Percentiles rank a stretch among this genome's conserved stretches.
Conservation (phyloP, 768 basidiomycete genomes). For the Imleria badia region DNA sequence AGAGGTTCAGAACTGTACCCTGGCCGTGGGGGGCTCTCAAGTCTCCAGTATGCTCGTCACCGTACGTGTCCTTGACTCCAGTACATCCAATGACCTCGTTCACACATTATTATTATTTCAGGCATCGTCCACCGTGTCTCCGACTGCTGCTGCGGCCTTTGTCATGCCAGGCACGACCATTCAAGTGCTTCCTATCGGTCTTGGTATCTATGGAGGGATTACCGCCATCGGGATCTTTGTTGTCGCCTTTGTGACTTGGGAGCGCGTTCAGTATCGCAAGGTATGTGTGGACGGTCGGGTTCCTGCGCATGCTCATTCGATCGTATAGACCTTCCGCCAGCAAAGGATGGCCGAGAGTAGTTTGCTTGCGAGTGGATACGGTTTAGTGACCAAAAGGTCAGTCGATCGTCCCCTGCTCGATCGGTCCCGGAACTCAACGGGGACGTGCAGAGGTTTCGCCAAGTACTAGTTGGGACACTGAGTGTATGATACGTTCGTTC, state of each 20-base stretch:
- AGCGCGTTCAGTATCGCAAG: constrained; percentile 85
- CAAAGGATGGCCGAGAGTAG: constrained; percentile 69
- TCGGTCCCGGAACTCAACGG: not conserved
- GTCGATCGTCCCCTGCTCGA: not conserved
- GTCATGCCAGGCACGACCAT: constrained; percentile 70
- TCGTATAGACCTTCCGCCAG: constrained; percentile 65
- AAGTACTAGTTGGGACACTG: not conserved
- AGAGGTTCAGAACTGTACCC: constrained; percentile 54
- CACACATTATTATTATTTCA: not conserved
- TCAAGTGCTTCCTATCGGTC: constrained; percentile 77
- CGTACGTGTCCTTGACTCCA: constrained; percentile 1
- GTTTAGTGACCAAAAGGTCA: constrained; percentile 42
- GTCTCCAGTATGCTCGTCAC: constrained; percentile 10
- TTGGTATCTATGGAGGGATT: constrained; percentile 83
- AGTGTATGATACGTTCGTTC: constrained; percentile 2
- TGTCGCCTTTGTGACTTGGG: constrained; percentile 82
- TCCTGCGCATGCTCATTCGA: not conserved
- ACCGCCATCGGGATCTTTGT: constrained; percentile 80
- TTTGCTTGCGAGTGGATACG: constrained; percentile 50
- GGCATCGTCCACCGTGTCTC: constrained; percentile 30
- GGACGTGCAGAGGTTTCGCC: not conserved
- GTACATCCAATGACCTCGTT: not conserved
- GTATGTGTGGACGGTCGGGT: constrained; percentile 37
- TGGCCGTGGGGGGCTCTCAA: constrained; percentile 29
- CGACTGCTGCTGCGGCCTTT: constrained; percentile 42